A percentile compares a stretch with the other conserved stretches of the same genome.
Evolutionary conservation across 2,329 filamentous ascomycete genomes (phyloP).

Genomic region (Epichloe baconii): DNA sequence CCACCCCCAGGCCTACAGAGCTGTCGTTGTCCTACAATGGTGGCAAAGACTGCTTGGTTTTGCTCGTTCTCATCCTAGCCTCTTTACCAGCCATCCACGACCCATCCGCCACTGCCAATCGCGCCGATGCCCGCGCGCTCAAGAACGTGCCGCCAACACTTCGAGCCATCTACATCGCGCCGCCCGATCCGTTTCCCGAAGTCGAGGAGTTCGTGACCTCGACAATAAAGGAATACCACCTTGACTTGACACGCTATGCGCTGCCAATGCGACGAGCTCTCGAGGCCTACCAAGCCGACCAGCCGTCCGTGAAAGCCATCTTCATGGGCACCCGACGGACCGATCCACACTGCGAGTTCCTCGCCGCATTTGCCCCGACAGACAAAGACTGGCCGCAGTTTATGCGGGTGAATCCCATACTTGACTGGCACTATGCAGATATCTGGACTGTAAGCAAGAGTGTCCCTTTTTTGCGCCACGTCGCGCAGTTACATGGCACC

Average conservation of each 20-base stretch:
- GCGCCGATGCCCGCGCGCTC: slow-evolving; percentile 13
- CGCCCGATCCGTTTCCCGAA: slow-evolving; percentile 68
- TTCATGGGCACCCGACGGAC: slow-evolving; percentile 62
- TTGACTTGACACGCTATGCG: slow-evolving; percentile 62
- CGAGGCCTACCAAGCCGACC: slow-evolving; percentile 57
- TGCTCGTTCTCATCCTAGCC: slow-evolving; percentile 75
- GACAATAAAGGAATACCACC: slow-evolving; percentile 55
- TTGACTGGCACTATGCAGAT: slow-evolving; percentile 94
- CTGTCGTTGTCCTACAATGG: slow-evolving; percentile 93
- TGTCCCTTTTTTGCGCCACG: background rate
- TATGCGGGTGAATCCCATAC: slow-evolving; percentile 86
- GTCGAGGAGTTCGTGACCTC: slow-evolving; percentile 71
- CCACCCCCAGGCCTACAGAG: slow-evolving; percentile 47
- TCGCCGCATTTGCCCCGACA: slow-evolving; percentile 77
- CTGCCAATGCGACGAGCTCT: slow-evolving; percentile 74
- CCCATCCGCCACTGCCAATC: slow-evolving; percentile 11
- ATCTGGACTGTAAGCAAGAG: slow-evolving; percentile 71
- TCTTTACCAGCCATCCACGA: slow-evolving; percentile 28
- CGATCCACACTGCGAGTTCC: slow-evolving; percentile 70
- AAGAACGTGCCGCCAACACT: slow-evolving; percentile 31
- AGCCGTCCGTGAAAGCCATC: slow-evolving; percentile 48
- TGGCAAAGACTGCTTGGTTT: slow-evolving; percentile 92
- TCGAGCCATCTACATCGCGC: slow-evolving; percentile 81
- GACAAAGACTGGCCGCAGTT: slow-evolving; percentile 85
- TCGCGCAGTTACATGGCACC: no score